phyloP scores from a whole-genome alignment of 768 basidiomycete species.

The Mycena maculata region DNA sequence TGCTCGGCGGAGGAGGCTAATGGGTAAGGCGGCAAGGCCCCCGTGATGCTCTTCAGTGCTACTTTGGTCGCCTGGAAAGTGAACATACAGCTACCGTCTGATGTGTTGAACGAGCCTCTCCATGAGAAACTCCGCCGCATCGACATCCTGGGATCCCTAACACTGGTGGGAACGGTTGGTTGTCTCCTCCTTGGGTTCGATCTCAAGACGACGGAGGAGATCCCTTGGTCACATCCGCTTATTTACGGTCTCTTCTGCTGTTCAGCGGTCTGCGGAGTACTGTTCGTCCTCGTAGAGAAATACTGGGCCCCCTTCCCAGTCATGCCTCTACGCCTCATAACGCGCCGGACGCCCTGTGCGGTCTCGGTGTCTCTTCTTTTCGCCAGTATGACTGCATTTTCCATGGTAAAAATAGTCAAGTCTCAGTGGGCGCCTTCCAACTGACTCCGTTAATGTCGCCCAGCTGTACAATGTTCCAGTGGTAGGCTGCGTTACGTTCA shows the following conservation, averaged over 20 bases:
- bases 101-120: constrained; percentile 67
- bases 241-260: constrained; percentile 73
- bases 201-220: constrained; percentile 81
- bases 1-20: constrained; percentile 29
- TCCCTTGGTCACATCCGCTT: constrained; percentile 79
- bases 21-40: constrained; percentile 62
- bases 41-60: constrained; percentile 79
- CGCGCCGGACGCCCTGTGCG: constrained; percentile 82
- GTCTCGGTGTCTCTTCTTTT: constrained; percentile 85
- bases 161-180: constrained; percentile 78
- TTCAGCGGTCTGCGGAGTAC: constrained; percentile 63
- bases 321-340: constrained; percentile 86
- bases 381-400: constrained; percentile 81
- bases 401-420: constrained; percentile 63
- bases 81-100: constrained; percentile 78
- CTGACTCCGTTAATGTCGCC: constrained; percentile 26
- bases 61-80: constrained; percentile 80
- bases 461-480: constrained; percentile 89
- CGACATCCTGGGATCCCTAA: constrained; percentile 86
- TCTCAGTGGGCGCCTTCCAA: constrained; percentile 4
- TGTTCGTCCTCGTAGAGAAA: constrained; percentile 85
- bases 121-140: constrained; percentile 80
- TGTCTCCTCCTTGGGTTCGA: constrained; percentile 81
- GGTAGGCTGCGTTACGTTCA: constrained; percentile 52
- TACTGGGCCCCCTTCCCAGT: constrained; percentile 85